Base-by-base conservation (phyloP, 768 basidiomycete species). In the Boletus eberwhitei region DNA sequence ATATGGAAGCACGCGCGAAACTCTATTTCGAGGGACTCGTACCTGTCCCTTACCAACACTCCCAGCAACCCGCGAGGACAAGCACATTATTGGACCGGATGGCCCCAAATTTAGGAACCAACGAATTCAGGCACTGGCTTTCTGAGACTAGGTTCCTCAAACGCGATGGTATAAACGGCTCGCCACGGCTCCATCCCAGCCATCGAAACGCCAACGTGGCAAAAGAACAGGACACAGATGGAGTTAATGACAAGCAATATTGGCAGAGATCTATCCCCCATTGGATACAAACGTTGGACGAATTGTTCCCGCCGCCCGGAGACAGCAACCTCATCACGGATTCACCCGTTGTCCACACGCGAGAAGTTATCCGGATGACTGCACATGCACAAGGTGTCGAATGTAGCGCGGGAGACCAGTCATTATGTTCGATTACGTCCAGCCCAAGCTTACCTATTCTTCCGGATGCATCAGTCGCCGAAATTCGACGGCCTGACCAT, bases 1-100 rank as follows among this genome's bases (percentile, higher is more conserved):
- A 77, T 59, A 84, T 82, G 82, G 71, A 77, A 50, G 73, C 77
- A 48, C 77, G 74, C 59, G 69, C 72, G 22, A 73, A 73, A 53
- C 68, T 74, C 31, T 82, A 79, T 64, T 82, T 75, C 54, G 76
- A 83, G 51, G 73, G 73, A 12, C 66, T 80, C 42, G 54, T 67
- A 43, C 59, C 62, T 22, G 54, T 43, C 16, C 57, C 61, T 53
- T 52, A n/a, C 48, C 63, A 51, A 19, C 49, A 48, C n/a, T 40
- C 55, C 31, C 60, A 61, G 34, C 66, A 39, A 44, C 41, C 55
- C 4, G 38, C 46, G 42, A 62, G 43, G 56, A 44, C 45, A 24
- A 49, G 29, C 37, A 47, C 50, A 1, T 13, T 38, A 42, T 46
- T 50, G 45, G 63, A 65, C 29, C 59, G 54, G 40, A 59, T 60